phyloP scores from a whole-genome alignment of 2,329 filamentous ascomycete species.

The Pleurostoma richardsiae region DNA sequence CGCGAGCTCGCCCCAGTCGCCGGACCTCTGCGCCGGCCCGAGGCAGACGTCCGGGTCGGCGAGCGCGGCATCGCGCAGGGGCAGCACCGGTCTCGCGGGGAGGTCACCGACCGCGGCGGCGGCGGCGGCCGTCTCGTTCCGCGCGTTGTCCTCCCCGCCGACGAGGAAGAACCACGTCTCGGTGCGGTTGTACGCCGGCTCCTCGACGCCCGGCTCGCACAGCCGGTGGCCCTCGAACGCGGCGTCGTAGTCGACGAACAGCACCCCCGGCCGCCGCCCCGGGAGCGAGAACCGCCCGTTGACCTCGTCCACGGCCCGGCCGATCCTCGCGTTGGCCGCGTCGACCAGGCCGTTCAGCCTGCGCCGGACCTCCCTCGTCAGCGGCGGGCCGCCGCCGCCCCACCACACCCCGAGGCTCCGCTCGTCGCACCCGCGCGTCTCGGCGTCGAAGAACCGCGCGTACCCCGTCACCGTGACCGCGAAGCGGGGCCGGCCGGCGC shows the following conservation, averaged over 20 bases:
- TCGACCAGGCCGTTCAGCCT: slow-evolving; percentile 39
- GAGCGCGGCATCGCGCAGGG: slow-evolving; percentile 18
- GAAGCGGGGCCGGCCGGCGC: slow-evolving; percentile 38
- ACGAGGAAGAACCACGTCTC: slow-evolving; percentile 46
- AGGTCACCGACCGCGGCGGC: slow-evolving; percentile 13
- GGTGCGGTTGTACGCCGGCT: slow-evolving; percentile 36
- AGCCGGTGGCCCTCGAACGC: slow-evolving; percentile 40
- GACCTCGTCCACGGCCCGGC: slow-evolving; percentile 24
- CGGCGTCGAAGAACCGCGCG: slow-evolving; percentile 41
- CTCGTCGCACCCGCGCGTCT: slow-evolving; percentile 35
- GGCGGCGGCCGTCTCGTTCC: slow-evolving; percentile 13
- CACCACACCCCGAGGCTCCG: slow-evolving; percentile 41
- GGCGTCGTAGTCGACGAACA: slow-evolving; percentile 40
- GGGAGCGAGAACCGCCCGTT: slow-evolving; percentile 27
- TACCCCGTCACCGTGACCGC: slow-evolving; percentile 40
- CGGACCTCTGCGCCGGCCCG: slow-evolving; percentile 22
- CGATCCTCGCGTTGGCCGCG: slow-evolving; percentile 34
- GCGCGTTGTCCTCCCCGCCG: slow-evolving; percentile 33
- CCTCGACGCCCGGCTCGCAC: slow-evolving; percentile 22
- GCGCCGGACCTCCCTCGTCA: slow-evolving; percentile 29
- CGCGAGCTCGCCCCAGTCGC: slow-evolving; percentile 37
- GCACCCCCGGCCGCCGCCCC: slow-evolving; percentile 21
- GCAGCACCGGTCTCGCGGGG: slow-evolving; percentile 4
- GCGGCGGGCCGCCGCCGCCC: slow-evolving; percentile 31
- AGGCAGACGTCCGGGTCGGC: slow-evolving; percentile 31